A percentile compares a stretch with the other conserved stretches of the same genome.
Conservation (phyloP, 331 rosid species). For the Arachis monticola region DNA sequence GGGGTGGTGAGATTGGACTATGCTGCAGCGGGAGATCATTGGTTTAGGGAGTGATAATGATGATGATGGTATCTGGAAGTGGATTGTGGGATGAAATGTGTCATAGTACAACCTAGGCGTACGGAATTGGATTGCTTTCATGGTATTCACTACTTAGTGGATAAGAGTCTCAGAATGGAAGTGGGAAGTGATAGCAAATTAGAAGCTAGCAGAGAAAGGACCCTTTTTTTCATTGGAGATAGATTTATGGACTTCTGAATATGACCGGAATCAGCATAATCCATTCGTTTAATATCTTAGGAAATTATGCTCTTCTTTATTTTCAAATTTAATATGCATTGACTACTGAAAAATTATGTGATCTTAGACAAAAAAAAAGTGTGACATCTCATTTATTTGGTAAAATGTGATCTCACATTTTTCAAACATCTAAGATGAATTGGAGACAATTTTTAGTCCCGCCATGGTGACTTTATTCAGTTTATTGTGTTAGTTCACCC, state of each 20-base stretch:
- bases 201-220: background rate
- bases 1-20: slow-evolving; percentile 19
- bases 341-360: too few relatives aligned
- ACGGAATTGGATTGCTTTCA: slow-evolving; percentile 16
- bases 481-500: background rate
- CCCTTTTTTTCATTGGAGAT: background rate
- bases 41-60: background rate
- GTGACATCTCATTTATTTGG: too few relatives aligned
- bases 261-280: background rate
- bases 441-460: background rate
- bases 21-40: slow-evolving; percentile 7
- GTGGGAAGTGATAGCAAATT: background rate
- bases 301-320: background rate
- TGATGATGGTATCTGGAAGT: slow-evolving; percentile 1
- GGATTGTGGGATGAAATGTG: background rate
- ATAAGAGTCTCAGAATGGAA: background rate
- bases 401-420: too few relatives aligned
- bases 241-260: background rate
- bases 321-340: too few relatives aligned
- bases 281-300: background rate
- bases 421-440: background rate
- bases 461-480: background rate
- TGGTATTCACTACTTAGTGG: background rate
- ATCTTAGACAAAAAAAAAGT: too few relatives aligned
- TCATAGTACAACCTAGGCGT: background rate